phyloP scores from a whole-genome alignment of 106 monocot species.

The Dendrobium officinale region DNA sequence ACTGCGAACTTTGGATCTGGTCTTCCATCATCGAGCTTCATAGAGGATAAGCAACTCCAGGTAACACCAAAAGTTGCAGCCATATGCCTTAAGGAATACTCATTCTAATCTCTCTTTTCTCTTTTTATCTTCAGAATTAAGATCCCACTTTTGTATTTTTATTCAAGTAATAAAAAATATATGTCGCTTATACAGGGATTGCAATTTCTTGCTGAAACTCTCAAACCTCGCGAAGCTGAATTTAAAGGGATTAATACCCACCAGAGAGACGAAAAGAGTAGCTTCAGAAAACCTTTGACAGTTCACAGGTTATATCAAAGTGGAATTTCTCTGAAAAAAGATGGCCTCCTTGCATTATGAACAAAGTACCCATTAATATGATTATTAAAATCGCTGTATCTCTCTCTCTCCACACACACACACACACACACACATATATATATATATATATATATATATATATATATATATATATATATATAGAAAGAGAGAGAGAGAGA shows the following conservation, averaged over 20 bases:
- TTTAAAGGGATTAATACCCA: constrained; percentile 5
- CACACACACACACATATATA: no score
- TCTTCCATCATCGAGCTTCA: constrained; percentile 25
- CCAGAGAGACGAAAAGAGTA: constrained; percentile 22
- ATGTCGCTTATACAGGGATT: constrained; percentile 35
- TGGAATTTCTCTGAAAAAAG: constrained; percentile 33
- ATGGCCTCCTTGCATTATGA: constrained; percentile 34
- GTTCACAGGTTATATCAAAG: constrained; percentile 46
- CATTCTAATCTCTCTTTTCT: neutral
- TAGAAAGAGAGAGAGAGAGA: no score
- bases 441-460: no score
- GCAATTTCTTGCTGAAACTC: constrained; percentile 41
- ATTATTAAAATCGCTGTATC: no score
- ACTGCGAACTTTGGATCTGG: constrained; percentile 28
- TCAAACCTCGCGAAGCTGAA: constrained; percentile 15
- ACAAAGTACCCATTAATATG: neutral
- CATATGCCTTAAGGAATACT: neutral
- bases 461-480: no score
- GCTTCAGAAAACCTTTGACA: constrained; percentile 19
- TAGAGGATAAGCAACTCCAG: constrained; percentile 27
- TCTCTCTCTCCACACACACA: no score
- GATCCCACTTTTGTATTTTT: neutral
- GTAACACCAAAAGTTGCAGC: constrained; percentile 4
- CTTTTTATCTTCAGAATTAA: neutral
- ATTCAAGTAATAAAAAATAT: neutral